Conservation (phyloP, 768 basidiomycete species). For the Tephrocybe sp. region DNA sequence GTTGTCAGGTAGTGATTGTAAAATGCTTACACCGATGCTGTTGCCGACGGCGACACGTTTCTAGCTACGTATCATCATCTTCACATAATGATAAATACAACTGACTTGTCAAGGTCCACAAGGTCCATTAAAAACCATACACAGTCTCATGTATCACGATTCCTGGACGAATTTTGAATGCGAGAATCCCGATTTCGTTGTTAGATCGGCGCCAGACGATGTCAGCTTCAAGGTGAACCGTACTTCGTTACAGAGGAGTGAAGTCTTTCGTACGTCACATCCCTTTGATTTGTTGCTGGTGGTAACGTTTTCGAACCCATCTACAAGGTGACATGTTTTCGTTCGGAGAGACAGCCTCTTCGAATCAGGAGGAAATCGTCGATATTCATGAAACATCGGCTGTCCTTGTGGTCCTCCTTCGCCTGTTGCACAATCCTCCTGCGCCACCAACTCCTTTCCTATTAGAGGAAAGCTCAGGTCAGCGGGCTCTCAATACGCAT, state of each 20-base stretch:
- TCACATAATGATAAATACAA: too few species aligned
- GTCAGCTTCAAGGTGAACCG: slow-evolving; percentile 49
- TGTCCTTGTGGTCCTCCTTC: slow-evolving; percentile 48
- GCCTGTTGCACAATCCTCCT: slow-evolving; percentile 55
- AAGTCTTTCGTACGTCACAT: slow-evolving; percentile 56
- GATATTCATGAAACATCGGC: slow-evolving; percentile 55
- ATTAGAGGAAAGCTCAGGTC: slow-evolving; percentile 22
- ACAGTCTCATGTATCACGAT: slow-evolving; percentile 5
- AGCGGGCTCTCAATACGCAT: slow-evolving; percentile 23
- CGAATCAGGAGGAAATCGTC: slow-evolving; percentile 30
- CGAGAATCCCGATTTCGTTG: slow-evolving; percentile 50
- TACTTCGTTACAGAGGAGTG: slow-evolving; percentile 48
- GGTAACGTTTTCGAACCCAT: slow-evolving; percentile 7
- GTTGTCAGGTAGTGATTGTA: slow-evolving; percentile 1
- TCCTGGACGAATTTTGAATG: slow-evolving; percentile 40
- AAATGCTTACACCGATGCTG: background rate
- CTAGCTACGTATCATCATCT: background rate
- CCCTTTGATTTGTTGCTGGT: slow-evolving; percentile 5
- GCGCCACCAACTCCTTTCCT: slow-evolving; percentile 36
- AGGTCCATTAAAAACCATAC: background rate
- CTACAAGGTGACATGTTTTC: slow-evolving; percentile 65
- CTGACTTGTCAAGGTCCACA: too few species aligned
- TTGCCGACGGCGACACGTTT: background rate
- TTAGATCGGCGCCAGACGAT: slow-evolving; percentile 53
- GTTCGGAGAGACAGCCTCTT: slow-evolving; percentile 41